These are phyloP conservation scores for Thraustochytrium sp. DNA, from an alignment of 352 stramenopile genomes.

Conservation along the genomic window DNA sequence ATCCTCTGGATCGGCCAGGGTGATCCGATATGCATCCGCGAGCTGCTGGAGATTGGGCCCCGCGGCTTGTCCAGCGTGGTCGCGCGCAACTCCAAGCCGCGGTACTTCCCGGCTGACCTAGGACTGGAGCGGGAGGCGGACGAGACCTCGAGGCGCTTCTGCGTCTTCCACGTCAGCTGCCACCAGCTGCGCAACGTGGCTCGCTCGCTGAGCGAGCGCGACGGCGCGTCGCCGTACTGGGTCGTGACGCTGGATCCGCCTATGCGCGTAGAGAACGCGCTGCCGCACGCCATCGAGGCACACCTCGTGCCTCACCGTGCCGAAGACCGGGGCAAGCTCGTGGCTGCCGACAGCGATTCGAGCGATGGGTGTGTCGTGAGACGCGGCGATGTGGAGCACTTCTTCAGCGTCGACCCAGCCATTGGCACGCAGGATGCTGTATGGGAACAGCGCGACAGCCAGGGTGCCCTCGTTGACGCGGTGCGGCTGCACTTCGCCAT, in stretches of 20 bases:
- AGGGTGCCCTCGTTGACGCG: not conserved
- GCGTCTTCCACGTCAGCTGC: slow-evolving; percentile 37
- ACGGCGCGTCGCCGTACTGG: not conserved
- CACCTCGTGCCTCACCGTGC: not conserved
- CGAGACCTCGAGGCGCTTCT: not conserved
- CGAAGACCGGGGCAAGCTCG: not conserved
- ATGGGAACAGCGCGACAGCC: not conserved
- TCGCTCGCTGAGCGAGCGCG: not conserved
- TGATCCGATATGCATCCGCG: not conserved
- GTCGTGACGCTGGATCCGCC: slow-evolving; percentile 25
- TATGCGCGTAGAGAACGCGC: slow-evolving; percentile 13
- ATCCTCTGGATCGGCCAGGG: not conserved
- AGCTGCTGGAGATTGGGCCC: slow-evolving; percentile 18
- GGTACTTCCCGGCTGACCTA: not conserved
- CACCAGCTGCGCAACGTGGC: slow-evolving; percentile 7
- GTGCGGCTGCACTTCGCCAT: not conserved
- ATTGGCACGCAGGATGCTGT: not conserved
- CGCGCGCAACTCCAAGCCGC: not conserved
- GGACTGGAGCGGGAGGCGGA: not conserved
- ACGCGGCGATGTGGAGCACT: not conserved
- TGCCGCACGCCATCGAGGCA: not conserved
- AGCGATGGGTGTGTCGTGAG: not conserved
- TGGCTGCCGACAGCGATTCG: not conserved
- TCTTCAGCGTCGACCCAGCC: not conserved
- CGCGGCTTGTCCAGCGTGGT: not conserved